A percentile compares a stretch with the other conserved stretches of the same genome.
Evolutionary conservation across 495 filamentous ascomycete species (phyloP).

Genomic region (Annulohypoxylon maeteangense): DNA sequence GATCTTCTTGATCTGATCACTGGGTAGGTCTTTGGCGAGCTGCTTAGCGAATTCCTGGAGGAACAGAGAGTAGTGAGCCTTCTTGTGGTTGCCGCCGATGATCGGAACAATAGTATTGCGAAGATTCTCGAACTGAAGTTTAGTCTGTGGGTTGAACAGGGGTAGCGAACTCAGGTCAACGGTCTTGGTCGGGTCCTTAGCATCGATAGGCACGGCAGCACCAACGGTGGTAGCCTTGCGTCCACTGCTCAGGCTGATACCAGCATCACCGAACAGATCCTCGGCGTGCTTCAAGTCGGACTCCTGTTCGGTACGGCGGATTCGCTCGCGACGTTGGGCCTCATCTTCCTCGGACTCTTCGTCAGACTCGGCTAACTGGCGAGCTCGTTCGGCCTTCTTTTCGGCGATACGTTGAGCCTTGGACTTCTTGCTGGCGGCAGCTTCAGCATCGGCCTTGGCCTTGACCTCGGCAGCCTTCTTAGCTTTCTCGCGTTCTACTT

Average conservation of each 20-base stretch:
- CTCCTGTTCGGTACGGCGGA: slow-evolving; percentile 83
- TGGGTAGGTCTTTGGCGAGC: slow-evolving; percentile 86
- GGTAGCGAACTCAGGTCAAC: slow-evolving; percentile 82
- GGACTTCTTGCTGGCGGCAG: slow-evolving; percentile 92
- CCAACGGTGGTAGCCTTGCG: slow-evolving; percentile 65
- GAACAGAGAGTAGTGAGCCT: slow-evolving; percentile 88
- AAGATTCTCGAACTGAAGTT: slow-evolving; percentile 81
- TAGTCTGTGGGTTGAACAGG: slow-evolving; percentile 89
- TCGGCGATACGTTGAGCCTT: slow-evolving; percentile 91
- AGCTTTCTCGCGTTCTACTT: slow-evolving; percentile 94
- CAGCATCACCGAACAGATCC: slow-evolving; percentile 86
- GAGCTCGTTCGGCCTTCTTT: slow-evolving; percentile 64
- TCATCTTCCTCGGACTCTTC: slow-evolving; percentile 75
- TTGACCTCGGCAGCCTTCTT: slow-evolving; percentile 86
- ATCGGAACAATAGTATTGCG: slow-evolving; percentile 80
- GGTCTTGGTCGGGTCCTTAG: slow-evolving; percentile 76
- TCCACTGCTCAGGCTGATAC: slow-evolving; percentile 69
- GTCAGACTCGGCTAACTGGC: slow-evolving; percentile 60
- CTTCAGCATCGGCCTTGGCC: slow-evolving; percentile 89
- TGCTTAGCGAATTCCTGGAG: slow-evolving; percentile 90
- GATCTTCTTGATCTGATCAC: slow-evolving; percentile 94
- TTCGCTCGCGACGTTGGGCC: slow-evolving; percentile 73
- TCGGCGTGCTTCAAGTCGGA: slow-evolving; percentile 90
- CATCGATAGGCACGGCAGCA: slow-evolving; percentile 74
- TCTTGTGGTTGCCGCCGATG: slow-evolving; percentile 78